Evolutionary conservation across 2,329 filamentous ascomycete genomes (phyloP).

Genomic region (Xylaria sp.): DNA sequence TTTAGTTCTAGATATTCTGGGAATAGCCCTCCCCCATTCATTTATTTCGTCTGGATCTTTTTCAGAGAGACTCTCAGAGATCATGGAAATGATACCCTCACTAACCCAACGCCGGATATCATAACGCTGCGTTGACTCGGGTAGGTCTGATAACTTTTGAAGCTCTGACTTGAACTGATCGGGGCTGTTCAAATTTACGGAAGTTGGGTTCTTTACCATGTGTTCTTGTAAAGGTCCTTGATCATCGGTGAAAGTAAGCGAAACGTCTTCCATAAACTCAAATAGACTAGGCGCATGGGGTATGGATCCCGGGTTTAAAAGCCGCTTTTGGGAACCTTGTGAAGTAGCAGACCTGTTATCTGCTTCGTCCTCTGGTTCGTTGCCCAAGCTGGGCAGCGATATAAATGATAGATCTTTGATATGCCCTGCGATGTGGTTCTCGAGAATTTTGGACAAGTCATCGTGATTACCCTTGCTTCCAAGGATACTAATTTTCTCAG

Average conservation of each 20-base stretch:
- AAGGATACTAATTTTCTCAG: background rate
- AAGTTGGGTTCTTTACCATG: no score
- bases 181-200: no score
- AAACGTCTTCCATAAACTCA: background rate
- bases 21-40: no score
- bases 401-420: background rate
- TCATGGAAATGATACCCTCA: no score
- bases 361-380: background rate
- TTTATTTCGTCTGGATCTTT: no score
- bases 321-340: background rate
- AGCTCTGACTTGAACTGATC: no score
- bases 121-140: no score
- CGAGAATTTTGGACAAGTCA: background rate
- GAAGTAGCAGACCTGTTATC: background rate
- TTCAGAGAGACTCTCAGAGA: no score
- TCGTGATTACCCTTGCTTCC: background rate
- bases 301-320: background rate
- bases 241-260: background rate
- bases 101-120: no score
- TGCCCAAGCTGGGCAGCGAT: background rate
- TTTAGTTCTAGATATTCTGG: no score
- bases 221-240: no score
- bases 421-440: background rate
- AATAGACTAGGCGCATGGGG: background rate
- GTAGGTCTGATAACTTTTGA: no score